Evolutionary conservation across 805 yeast genomes (phyloP).

Genomic region (Yarrowia yakushimensis): DNA sequence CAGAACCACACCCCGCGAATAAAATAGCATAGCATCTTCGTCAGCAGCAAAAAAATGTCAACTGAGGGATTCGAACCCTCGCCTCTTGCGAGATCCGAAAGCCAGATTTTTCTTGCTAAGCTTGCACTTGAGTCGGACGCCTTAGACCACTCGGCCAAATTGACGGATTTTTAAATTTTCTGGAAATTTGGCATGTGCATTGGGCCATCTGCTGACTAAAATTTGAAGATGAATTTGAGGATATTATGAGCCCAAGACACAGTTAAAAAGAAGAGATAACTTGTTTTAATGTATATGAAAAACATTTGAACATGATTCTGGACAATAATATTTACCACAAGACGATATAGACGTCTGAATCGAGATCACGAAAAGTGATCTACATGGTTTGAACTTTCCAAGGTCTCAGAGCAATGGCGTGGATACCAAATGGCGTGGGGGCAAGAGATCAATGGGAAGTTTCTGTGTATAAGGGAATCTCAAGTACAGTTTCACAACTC

Average conservation of each 20-base stretch:
- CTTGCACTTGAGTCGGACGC: conserved; percentile 28
- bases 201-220: background rate
- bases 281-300: background rate
- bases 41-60: conserved; percentile 16
- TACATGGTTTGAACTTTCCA: background rate
- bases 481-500: no score
- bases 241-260: background rate
- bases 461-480: no score
- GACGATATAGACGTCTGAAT: background rate
- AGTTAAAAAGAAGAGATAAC: background rate
- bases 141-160: conserved; percentile 29
- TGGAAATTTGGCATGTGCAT: background rate
- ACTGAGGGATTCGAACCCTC: conserved; percentile 28
- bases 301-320: background rate
- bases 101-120: conserved; percentile 7
- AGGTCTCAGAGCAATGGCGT: background rate
- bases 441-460: no score
- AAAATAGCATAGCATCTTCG: no score
- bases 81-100: conserved; percentile 29
- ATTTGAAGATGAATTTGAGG: background rate
- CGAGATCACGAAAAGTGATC: background rate
- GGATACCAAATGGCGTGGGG: no score
- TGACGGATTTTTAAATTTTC: background rate
- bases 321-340: background rate
- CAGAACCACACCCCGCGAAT: no score